These are phyloP conservation scores for grape (Vitis vinifera) DNA, from an alignment of 164 flowering plant genomes.

Conservation along the genomic window ASM3070453v1 NC_081814.1:3803001-3803500, in stretches of 20 bases:
- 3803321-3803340: constrained; percentile 72
- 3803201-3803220: neutral
- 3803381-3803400: constrained; percentile 44
- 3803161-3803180: neutral
- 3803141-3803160: neutral
- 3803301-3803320: constrained; percentile 56
- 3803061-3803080: neutral
- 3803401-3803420: constrained; percentile 38
- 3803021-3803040: neutral
- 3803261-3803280: constrained; percentile 27
- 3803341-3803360: constrained; percentile 60
- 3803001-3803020: neutral
- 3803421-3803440: constrained; percentile 55
- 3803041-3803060: neutral
- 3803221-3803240: constrained; percentile 46
- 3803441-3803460: constrained; percentile 14
- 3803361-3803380: constrained; percentile 39
- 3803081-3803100: neutral
- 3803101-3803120: neutral
- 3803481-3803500: constrained; percentile 37
- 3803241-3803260: constrained; percentile 42
- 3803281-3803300: constrained; percentile 26
- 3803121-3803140: neutral
- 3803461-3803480: constrained; percentile 41
- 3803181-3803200: neutral